phyloP scores from a whole-genome alignment of 148 eudicot species.

The Salicornia ramosissima region DNA sequence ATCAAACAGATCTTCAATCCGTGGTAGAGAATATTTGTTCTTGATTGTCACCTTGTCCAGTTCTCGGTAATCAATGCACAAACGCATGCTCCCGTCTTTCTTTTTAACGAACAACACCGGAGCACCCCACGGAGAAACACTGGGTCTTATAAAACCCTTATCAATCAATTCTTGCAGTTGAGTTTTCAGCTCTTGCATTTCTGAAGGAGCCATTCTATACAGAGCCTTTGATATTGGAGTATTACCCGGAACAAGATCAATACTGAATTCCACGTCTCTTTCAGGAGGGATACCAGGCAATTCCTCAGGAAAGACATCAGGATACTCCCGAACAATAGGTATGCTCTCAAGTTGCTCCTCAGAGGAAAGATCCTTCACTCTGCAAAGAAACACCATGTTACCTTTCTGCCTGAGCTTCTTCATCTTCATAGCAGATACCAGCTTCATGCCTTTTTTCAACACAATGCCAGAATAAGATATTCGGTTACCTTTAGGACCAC shows the following conservation, averaged over 20 bases:
- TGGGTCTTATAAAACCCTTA: neutral
- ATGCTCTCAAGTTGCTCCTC: neutral
- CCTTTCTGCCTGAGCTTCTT: neutral
- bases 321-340: neutral
- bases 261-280: neutral
- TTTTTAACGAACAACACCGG: neutral
- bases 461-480: neutral
- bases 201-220: neutral
- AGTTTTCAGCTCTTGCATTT: constrained; percentile 1
- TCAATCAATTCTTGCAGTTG: neutral
- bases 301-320: neutral
- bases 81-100: neutral
- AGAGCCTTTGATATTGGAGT: neutral
- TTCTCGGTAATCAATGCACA: neutral
- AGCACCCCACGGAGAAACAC: neutral
- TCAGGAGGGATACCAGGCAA: neutral
- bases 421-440: neutral
- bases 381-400: neutral
- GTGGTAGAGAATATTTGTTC: neutral
- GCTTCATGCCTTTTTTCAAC: neutral
- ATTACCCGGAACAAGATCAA: neutral
- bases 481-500: too few relatives aligned
- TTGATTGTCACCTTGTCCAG: neutral
- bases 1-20: neutral
- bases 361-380: neutral